These are phyloP conservation scores for Yamadazyma phyllophila DNA, from an alignment of 805 yeast genomes.

Conservation along the genomic window DNA sequence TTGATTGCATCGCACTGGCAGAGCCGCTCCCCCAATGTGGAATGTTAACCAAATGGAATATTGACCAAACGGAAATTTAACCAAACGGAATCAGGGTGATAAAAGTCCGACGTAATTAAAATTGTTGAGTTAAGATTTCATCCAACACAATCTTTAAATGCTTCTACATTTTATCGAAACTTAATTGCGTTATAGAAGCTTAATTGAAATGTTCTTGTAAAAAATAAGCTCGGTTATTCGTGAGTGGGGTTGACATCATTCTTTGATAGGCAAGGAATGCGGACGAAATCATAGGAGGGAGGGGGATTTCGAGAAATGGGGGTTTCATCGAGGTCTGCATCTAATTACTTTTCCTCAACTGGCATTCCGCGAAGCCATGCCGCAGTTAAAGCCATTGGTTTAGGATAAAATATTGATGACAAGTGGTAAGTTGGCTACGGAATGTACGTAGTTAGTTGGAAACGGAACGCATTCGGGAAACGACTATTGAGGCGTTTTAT, in stretches of 20 bases:
- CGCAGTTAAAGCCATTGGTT: neutral
- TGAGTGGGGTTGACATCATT: neutral
- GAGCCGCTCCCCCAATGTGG: no score
- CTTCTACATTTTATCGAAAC: neutral
- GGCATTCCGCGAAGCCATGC: neutral
- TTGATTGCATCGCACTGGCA: no score
- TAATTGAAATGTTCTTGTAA: neutral
- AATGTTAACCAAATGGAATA: no score
- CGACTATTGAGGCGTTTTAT: no score
- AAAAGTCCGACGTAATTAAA: slow-evolving; percentile 1
- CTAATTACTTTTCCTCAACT: neutral
- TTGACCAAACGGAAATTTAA: neutral
- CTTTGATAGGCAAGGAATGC: neutral
- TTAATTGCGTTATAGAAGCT: neutral
- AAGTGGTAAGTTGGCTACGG: no score
- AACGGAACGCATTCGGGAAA: no score
- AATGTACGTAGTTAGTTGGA: no score
- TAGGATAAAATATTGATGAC: no score
- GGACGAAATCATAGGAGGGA: neutral
- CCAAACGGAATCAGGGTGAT: neutral
- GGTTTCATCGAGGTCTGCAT: neutral
- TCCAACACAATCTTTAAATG: neutral
- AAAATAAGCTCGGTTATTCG: neutral
- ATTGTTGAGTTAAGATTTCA: slow-evolving; percentile 1
- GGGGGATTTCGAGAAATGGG: neutral